A percentile compares a stretch with the other conserved stretches of the same genome.
Evolutionary conservation across 768 basidiomycete genomes (phyloP).

Genomic region (Rhodosporidiobolus odoratus): DNA sequence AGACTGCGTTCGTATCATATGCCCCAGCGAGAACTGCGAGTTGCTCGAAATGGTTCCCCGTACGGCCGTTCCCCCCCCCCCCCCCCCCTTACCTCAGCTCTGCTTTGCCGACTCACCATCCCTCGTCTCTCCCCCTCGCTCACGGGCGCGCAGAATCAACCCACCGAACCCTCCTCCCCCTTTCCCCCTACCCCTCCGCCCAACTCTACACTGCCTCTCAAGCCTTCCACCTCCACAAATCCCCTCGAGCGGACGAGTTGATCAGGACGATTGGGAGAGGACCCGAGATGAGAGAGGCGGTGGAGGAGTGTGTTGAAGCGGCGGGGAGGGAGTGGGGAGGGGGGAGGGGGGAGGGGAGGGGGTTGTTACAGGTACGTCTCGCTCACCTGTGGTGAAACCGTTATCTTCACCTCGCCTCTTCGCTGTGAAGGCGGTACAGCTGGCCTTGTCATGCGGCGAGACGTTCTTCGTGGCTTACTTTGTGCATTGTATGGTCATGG

Average conservation of each 20-base stretch:
- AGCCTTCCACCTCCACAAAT: conserved; percentile 65
- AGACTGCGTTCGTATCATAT: conserved; percentile 81
- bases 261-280: conserved; percentile 64
- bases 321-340: conserved; percentile 89
- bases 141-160: conserved; percentile 68
- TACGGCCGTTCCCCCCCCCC: conserved; percentile 46
- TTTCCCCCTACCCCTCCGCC: conserved; percentile 83
- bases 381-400: neutral
- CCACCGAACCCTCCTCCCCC: conserved; percentile 79
- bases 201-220: conserved; percentile 90
- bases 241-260: conserved; percentile 87
- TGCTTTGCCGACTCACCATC: neutral
- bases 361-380: conserved; percentile 64
- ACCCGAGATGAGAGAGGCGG: conserved; percentile 75
- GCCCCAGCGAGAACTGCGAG: conserved; percentile 66
- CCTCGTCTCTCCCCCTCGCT: neutral
- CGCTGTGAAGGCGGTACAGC: neutral
- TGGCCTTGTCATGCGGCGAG: too few relatives aligned
- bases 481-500: neutral
- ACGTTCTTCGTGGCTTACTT: neutral
- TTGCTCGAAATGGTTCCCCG: conserved; percentile 90
- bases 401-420: neutral
- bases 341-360: conserved; percentile 69
- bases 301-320: conserved; percentile 87
- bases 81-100: neutral